A percentile compares a stretch with the other conserved stretches of the same genome.
phyloP scores from a whole-genome alignment of 2,329 filamentous ascomycete species.

The Bipolaris oryzae region DNA sequence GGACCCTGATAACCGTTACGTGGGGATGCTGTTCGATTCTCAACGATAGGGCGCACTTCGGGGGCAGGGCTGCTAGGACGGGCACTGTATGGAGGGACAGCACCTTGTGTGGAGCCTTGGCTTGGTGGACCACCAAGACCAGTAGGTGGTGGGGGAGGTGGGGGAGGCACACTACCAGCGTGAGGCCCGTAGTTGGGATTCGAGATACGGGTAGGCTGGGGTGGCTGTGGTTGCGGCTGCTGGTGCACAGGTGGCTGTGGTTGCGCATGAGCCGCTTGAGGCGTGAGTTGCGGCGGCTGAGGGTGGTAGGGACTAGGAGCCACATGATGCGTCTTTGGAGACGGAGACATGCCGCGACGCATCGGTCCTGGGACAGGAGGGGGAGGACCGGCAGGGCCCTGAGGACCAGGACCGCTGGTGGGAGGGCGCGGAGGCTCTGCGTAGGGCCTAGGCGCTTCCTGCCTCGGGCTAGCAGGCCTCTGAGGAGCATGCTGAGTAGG shows the following conservation, averaged over 20 bases:
- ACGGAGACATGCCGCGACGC: slow-evolving; percentile 62
- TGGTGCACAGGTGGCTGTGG: slow-evolving; percentile 51
- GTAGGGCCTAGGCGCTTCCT: slow-evolving; percentile 73
- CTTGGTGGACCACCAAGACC: slow-evolving; percentile 57
- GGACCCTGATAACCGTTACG: slow-evolving; percentile 84
- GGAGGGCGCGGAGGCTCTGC: slow-evolving; percentile 67
- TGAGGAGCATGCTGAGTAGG: slow-evolving; percentile 67
- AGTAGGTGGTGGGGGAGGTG: slow-evolving; percentile 63
- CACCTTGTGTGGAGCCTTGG: slow-evolving; percentile 54
- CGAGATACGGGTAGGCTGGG: slow-evolving; percentile 54
- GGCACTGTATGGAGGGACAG: slow-evolving; percentile 68
- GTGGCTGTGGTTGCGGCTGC: slow-evolving; percentile 33
- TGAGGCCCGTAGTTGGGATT: slow-evolving; percentile 56
- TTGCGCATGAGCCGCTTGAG: slow-evolving; percentile 59
- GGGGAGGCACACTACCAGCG: slow-evolving; percentile 59
- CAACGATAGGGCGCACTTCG: slow-evolving; percentile 81
- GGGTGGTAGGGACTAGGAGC: slow-evolving; percentile 59
- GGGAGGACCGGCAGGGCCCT: slow-evolving; percentile 43
- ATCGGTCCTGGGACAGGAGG: slow-evolving; percentile 49
- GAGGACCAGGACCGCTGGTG: slow-evolving; percentile 52
- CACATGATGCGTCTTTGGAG: slow-evolving; percentile 63
- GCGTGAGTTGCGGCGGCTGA: slow-evolving; percentile 54
- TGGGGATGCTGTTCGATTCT: slow-evolving; percentile 88
- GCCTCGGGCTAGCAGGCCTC: slow-evolving; percentile 76
- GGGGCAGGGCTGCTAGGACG: slow-evolving; percentile 78